Conservation (phyloP, 768 basidiomycete species). For the Termitomyces sp. region DNA sequence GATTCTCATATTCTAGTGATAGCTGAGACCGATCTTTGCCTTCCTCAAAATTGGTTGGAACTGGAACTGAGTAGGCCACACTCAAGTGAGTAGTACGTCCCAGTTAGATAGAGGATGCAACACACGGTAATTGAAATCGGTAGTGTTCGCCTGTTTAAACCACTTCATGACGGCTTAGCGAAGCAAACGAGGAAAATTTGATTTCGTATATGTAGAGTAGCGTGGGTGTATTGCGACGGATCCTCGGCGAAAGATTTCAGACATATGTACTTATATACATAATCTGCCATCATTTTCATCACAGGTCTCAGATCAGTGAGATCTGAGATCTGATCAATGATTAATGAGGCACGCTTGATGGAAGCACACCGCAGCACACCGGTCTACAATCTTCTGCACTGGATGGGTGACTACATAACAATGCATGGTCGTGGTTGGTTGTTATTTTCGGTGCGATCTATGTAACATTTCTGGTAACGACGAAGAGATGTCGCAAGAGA, state of each 20-base stretch:
- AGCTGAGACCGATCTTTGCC: neutral
- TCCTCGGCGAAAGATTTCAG: neutral
- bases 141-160: neutral
- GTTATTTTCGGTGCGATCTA: too few relatives aligned
- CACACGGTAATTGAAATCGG: neutral
- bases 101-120: neutral
- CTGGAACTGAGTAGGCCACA: neutral
- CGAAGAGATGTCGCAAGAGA: too few relatives aligned
- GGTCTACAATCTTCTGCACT: too few relatives aligned
- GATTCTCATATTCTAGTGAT: neutral
- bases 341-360: too few relatives aligned
- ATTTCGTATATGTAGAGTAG: neutral
- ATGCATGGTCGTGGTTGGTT: too few relatives aligned
- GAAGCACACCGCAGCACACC: too few relatives aligned
- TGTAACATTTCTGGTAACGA: too few relatives aligned
- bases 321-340: neutral
- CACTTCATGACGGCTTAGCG: neutral
- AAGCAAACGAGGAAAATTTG: neutral
- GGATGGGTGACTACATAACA: too few relatives aligned
- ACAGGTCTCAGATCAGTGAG: neutral
- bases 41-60: neutral
- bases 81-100: neutral
- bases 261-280: neutral
- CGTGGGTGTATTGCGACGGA: neutral
- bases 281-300: slow-evolving; percentile 1